Percentiles rank a stretch among this genome's conserved stretches.
Conservation (phyloP, 2,329 filamentous ascomycete genomes). For the Aspergillaceae sp. region DNA sequence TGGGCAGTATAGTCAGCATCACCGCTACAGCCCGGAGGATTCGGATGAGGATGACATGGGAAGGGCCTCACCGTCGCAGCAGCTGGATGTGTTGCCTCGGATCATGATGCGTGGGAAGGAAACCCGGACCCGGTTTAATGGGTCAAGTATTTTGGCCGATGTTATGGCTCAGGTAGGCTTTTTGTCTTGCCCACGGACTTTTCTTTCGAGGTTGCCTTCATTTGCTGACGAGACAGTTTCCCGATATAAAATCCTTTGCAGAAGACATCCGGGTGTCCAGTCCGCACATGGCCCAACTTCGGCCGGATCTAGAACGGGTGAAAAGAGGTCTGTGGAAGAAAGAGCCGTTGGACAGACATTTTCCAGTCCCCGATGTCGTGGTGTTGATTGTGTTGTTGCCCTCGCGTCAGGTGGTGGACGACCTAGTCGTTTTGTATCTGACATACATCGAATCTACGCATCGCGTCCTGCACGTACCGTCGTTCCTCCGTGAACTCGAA, state of each 20-base stretch:
- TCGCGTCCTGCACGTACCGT: slow-evolving; percentile 33
- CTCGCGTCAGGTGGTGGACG: slow-evolving; percentile 26
- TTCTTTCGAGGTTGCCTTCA: not conserved
- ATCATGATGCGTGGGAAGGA: slow-evolving; percentile 32
- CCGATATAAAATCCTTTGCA: slow-evolving; percentile 29
- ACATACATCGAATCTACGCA: slow-evolving; percentile 33
- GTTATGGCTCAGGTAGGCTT: slow-evolving; percentile 30
- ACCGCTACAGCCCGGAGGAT: slow-evolving; percentile 3
- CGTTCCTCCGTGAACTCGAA: slow-evolving; percentile 32
- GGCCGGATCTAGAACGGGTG: slow-evolving; percentile 25
- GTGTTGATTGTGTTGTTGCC: slow-evolving; percentile 29
- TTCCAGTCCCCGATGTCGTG: slow-evolving; percentile 21
- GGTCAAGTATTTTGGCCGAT: slow-evolving; percentile 32
- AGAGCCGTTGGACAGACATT: slow-evolving; percentile 19
- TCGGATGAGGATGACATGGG: slow-evolving; percentile 12
- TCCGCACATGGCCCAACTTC: slow-evolving; percentile 26
- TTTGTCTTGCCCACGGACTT: not conserved
- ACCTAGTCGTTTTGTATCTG: slow-evolving; percentile 31
- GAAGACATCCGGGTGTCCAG: slow-evolving; percentile 30
- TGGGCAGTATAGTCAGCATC: not conserved
- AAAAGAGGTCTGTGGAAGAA: slow-evolving; percentile 25
- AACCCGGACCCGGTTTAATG: slow-evolving; percentile 34
- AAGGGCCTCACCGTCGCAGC: slow-evolving; percentile 21
- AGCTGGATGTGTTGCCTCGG: slow-evolving; percentile 24
- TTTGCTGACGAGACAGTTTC: slow-evolving; percentile 24